Percentiles rank a stretch among this genome's conserved stretches.
These are phyloP conservation scores for Cladobotryum protrusum DNA, from an alignment of 2,329 filamentous ascomycete species.

Conservation along the genomic window DNA sequence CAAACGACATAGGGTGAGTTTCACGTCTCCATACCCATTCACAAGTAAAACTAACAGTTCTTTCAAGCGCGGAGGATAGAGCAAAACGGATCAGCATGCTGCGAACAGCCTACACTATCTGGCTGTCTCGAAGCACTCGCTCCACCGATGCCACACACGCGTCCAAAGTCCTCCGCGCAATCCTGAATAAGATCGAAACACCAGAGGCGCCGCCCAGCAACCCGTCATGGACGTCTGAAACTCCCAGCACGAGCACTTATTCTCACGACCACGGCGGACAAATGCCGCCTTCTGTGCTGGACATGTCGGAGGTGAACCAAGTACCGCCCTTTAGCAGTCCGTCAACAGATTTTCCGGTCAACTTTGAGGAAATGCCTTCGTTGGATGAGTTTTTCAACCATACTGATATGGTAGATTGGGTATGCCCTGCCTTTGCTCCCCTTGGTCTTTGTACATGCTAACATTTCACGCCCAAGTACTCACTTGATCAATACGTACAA, in stretches of 20 bases:
- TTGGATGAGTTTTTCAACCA: constrained; percentile 32
- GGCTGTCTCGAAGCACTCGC: constrained; percentile 31
- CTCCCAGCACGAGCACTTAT: neutral
- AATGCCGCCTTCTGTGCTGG: too few species aligned
- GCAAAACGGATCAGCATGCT: constrained; percentile 31
- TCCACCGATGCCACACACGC: constrained; percentile 40
- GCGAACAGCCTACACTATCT: constrained; percentile 36
- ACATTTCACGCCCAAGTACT: constrained; percentile 8
- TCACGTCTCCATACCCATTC: too few species aligned
- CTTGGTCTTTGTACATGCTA: neutral
- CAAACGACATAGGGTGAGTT: constrained; percentile 29
- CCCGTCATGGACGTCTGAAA: neutral
- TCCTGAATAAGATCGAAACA: constrained; percentile 32
- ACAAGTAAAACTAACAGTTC: neutral
- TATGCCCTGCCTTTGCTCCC: constrained; percentile 19
- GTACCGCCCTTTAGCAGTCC: too few species aligned
- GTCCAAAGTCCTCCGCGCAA: constrained; percentile 35
- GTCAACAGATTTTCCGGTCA: constrained; percentile 11
- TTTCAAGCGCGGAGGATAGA: constrained; percentile 21
- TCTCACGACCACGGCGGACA: neutral
- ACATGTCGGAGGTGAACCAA: too few species aligned
- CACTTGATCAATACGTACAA: constrained; percentile 22
- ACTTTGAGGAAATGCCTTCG: constrained; percentile 28
- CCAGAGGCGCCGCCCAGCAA: neutral
- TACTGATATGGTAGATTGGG: constrained; percentile 34